These are phyloP conservation scores for Euphrasia confusa DNA, from an alignment of 257 asterid genomes.

Conservation along the genomic window DNA sequence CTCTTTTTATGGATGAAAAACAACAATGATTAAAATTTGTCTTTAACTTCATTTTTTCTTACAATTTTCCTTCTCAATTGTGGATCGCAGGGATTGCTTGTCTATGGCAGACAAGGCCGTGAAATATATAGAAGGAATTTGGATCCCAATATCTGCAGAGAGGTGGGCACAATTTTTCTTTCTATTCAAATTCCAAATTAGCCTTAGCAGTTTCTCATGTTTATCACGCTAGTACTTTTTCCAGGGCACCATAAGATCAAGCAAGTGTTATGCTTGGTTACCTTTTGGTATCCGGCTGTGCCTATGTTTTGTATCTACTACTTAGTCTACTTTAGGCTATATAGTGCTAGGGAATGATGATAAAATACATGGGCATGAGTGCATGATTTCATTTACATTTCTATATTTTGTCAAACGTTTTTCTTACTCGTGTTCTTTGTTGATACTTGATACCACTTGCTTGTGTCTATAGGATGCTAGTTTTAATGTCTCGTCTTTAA, in stretches of 20 bases:
- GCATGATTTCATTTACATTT: background rate
- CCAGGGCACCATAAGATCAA: background rate
- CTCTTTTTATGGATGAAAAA: background rate
- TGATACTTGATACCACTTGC: conserved; percentile 1
- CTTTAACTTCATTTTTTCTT: conserved; percentile 10
- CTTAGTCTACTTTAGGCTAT: background rate
- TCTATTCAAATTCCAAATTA: conserved; percentile 8
- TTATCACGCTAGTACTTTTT: conserved; percentile 4
- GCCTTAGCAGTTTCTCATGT: conserved; percentile 11
- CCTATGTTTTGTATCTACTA: conserved; percentile 5
- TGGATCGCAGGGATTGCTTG: conserved; percentile 85
- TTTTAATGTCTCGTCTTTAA: background rate
- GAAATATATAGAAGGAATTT: conserved; percentile 81
- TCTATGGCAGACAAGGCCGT: conserved; percentile 88
- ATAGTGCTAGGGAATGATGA: conserved; percentile 2
- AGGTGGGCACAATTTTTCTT: conserved; percentile 46
- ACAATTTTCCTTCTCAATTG: conserved; percentile 17
- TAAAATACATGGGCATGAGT: background rate
- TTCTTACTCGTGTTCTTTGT: background rate
- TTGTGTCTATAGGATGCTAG: conserved; percentile 6
- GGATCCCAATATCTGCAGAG: conserved; percentile 68
- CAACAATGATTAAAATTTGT: background rate
- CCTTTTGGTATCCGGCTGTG: conserved; percentile 3
- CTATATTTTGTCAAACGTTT: background rate
- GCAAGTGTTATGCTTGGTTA: conserved; percentile 8